Conservation (phyloP, 169 alveolate species). For the Cryptosporidium canis region DNA sequence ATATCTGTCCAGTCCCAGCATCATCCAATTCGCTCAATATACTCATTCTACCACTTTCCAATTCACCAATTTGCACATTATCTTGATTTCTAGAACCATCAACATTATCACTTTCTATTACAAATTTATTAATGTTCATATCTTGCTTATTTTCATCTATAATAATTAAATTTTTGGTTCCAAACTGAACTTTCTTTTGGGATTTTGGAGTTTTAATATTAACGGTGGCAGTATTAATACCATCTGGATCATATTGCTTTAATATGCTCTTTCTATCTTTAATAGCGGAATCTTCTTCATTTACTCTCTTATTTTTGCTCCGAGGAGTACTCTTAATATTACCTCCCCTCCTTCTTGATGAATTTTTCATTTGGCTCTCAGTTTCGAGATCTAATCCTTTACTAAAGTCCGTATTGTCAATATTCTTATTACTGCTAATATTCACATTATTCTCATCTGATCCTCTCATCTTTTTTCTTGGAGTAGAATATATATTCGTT, state of each 20-base stretch:
- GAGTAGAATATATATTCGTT: slow-evolving; percentile 35
- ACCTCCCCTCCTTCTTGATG: slow-evolving; percentile 25
- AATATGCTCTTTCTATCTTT: slow-evolving; percentile 67
- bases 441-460: background rate
- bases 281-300: slow-evolving; percentile 6
- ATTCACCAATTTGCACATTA: background rate
- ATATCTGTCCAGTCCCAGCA: slow-evolving; percentile 36
- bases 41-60: slow-evolving; percentile 19
- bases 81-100: background rate
- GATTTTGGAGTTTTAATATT: slow-evolving; percentile 66
- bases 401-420: background rate
- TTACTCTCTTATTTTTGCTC: background rate
- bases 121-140: background rate
- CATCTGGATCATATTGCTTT: slow-evolving; percentile 60
- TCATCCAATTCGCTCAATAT: slow-evolving; percentile 63
- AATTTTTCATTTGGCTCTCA: background rate
- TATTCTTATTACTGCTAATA: background rate
- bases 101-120: background rate
- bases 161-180: slow-evolving; percentile 39
- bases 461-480: slow-evolving; percentile 8
- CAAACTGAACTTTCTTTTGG: slow-evolving; percentile 64
- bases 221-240: slow-evolving; percentile 36
- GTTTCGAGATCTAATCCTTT: background rate
- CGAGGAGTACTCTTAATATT: slow-evolving; percentile 17
- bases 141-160: slow-evolving; percentile 41